Conservation (phyloP, 2,329 filamentous ascomycete genomes). For the Trichoderma koningii region DNA sequence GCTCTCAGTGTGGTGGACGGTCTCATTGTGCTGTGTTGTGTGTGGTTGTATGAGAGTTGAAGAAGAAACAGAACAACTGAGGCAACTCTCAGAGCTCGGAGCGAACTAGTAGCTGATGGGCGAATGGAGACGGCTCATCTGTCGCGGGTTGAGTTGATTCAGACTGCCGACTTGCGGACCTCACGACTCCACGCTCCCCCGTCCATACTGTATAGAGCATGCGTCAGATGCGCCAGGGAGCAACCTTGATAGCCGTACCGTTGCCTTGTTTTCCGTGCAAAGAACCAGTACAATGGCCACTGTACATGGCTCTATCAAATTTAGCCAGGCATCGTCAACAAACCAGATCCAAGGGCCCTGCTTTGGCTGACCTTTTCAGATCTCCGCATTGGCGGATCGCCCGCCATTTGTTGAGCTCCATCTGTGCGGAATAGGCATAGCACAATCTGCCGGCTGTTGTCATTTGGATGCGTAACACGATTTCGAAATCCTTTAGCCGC, state of each 20-base stretch:
- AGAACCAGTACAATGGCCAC: not conserved
- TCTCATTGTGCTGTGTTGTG: conserved; percentile 19
- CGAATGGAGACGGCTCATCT: conserved; percentile 1
- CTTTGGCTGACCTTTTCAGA: conserved; percentile 14
- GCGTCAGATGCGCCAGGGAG: not conserved
- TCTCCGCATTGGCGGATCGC: conserved; percentile 23
- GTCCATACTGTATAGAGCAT: not conserved
- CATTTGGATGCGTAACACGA: conserved; percentile 23
- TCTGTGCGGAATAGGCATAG: not conserved
- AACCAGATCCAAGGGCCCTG: not conserved
- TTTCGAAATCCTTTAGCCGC: not conserved
- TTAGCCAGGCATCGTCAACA: not conserved
- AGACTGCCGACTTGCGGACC: conserved; percentile 13
- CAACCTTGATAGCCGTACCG: not conserved
- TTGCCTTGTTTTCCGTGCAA: not conserved
- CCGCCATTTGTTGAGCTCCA: conserved; percentile 15
- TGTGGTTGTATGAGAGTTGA: not conserved
- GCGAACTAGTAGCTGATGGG: not conserved
- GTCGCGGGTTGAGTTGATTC: not conserved
- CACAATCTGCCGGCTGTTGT: conserved; percentile 15
- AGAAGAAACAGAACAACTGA: not conserved
- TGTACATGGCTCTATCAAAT: no score
- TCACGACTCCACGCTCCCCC: not conserved
- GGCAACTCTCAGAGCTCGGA: not conserved
- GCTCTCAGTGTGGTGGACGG: conserved; percentile 10